Percentiles rank a stretch among this genome's conserved stretches.
These are phyloP conservation scores for Globisporangium paddicum DNA, from an alignment of 352 stramenopile genomes.

Conservation along the genomic window DNA sequence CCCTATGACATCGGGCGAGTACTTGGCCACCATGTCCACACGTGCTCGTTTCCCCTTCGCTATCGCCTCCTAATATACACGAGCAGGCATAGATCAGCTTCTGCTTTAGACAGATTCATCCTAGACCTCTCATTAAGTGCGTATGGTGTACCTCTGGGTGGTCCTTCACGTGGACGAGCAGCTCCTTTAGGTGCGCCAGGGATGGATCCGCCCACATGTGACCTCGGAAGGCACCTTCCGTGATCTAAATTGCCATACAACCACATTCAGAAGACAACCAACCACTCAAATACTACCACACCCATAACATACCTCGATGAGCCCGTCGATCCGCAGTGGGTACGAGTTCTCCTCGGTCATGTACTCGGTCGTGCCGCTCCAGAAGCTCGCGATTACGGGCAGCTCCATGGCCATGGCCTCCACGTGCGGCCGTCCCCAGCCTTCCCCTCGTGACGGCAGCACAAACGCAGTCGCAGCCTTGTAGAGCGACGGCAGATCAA, in stretches of 20 bases:
- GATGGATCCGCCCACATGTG: constrained; percentile 88
- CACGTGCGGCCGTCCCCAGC: constrained; percentile 91
- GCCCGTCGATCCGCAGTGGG: constrained; percentile 70
- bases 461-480: constrained; percentile 83
- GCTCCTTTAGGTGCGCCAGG: constrained; percentile 54
- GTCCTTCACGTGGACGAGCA: constrained; percentile 52
- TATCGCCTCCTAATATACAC: constrained; percentile 37
- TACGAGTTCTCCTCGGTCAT: constrained; percentile 88
- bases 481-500: constrained; percentile 60
- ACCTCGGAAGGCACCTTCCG: constrained; percentile 68
- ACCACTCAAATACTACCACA: not conserved
- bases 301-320: constrained; percentile 46
- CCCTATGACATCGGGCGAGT: constrained; percentile 71
- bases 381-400: constrained; percentile 90
- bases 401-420: constrained; percentile 92
- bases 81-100: not conserved
- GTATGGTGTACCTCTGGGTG: constrained; percentile 41
- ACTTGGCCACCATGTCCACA: constrained; percentile 81
- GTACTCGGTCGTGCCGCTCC: constrained; percentile 87
- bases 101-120: not conserved
- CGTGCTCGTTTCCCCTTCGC: constrained; percentile 68
- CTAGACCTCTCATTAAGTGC: not conserved
- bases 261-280: not conserved
- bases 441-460: constrained; percentile 90
- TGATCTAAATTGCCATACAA: constrained; percentile 40